Evolutionary conservation across 176 grass and related monocot genomes (phyloP).

Genomic region (Otatea glauca): DNA sequence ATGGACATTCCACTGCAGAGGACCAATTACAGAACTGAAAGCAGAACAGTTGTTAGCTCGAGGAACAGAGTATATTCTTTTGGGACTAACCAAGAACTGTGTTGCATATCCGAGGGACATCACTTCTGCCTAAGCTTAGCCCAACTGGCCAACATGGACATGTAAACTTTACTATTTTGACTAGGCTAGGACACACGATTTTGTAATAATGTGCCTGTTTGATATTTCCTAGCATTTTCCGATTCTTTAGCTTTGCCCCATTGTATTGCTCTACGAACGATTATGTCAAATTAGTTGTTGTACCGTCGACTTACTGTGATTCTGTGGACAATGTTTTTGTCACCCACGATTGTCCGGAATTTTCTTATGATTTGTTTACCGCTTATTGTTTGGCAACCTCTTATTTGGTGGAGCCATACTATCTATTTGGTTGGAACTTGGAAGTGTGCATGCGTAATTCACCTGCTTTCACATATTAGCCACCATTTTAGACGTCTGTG

Average conservation of each 20-base stretch:
- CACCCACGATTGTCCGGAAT: neutral
- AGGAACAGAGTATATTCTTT: conserved; percentile 13
- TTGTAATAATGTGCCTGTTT: conserved; percentile 47
- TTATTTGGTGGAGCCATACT: too few species aligned
- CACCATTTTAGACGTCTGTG: neutral
- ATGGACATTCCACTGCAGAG: conserved; percentile 12
- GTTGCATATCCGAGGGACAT: conserved; percentile 26
- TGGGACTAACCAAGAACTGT: conserved; percentile 1
- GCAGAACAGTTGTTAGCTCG: conserved; percentile 17
- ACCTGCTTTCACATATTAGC: neutral
- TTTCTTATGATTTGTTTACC: neutral
- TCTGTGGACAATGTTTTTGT: conserved; percentile 9
- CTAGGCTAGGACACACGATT: conserved; percentile 38
- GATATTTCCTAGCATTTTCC: conserved; percentile 13
- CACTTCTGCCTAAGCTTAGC: conserved; percentile 12
- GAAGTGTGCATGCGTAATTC: neutral
- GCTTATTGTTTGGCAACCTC: neutral
- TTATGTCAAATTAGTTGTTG: conserved; percentile 16
- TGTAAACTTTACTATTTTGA: conserved; percentile 40
- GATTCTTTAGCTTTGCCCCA: neutral
- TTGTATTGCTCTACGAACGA: conserved; percentile 35
- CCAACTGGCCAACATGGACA: conserved; percentile 32
- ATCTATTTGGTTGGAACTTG: too few species aligned
- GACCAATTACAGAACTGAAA: conserved; percentile 37
- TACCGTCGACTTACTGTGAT: neutral